Evolutionary conservation across 495 filamentous ascomycete species (phyloP), one percentile per base, ranked within the genome.

Genomic region (Extremus antarcticus): DNA sequence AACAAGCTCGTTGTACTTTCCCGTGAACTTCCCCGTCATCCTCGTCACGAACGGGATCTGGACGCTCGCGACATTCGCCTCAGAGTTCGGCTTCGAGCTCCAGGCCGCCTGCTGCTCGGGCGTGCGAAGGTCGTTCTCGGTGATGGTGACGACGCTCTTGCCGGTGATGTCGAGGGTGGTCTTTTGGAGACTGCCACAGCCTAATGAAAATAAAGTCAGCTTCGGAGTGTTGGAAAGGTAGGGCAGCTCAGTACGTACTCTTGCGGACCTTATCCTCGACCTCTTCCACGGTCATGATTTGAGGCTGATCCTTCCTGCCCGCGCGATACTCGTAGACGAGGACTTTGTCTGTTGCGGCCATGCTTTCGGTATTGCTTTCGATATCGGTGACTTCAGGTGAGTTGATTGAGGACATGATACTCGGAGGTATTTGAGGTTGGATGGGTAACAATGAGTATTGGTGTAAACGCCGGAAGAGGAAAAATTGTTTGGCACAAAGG

Each of bases 81-180:
- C 45, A 40, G 9, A 19, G 25, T 50, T 59, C 32, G 57, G 52
- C n/a, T 59, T 40, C 8, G 39, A n/a, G 2, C 47, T 38, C 25
- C 21, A 50, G 13, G 11, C 45, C 25, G 23, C 22, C 19, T 56
- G 13, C 46, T 54, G 57, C 32, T 25, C 35, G 3, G 35, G 29
- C 13, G 57, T 59, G 38, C 40, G 45, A 1, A 59, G 52, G 39
- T 59, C 57, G 38, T 39, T 41, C 57, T 54, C 45, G 17, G 41
- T 24, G 15, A 59, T 13, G 29, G 29, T 35, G 29, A 35, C 29
- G 29, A 35, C 29, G 29, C 29, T 35, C 29, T 35, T 35, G 29
- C 29, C 29, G 13, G 29, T 35, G 29, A 35, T 35, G 29, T 35
- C 29, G 7, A 35, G 4, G 29, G 13, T 13, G 29, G 29, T 35